phyloP scores from a whole-genome alignment of 2,329 filamentous ascomycete species.

The Penicillium sp. region DNA sequence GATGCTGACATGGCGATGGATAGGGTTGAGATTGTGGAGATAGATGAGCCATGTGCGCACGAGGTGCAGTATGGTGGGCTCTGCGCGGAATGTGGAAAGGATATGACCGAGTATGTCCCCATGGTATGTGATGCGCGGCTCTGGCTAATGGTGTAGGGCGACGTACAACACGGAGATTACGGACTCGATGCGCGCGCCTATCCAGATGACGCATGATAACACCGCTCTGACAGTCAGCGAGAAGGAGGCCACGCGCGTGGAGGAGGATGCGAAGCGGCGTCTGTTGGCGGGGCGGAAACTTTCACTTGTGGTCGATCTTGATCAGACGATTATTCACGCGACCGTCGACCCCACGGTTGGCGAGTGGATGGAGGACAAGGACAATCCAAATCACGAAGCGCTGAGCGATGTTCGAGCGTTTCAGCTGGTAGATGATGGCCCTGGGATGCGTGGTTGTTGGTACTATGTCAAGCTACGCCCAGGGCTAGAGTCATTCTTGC shows the following conservation, averaged over 20 bases:
- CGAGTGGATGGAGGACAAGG: constrained; percentile 89
- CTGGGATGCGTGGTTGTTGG: constrained; percentile 77
- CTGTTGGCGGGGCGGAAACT: constrained; percentile 82
- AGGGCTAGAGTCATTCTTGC: constrained; percentile 79
- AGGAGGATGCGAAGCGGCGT: constrained; percentile 84
- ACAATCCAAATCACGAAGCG: constrained; percentile 88
- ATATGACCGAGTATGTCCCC: constrained; percentile 78
- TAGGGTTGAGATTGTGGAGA: constrained; percentile 67
- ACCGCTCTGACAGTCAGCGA: constrained; percentile 83
- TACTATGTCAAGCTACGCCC: constrained; percentile 99
- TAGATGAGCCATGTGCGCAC: constrained; percentile 91
- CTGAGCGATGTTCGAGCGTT: constrained; percentile 89
- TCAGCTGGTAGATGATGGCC: constrained; percentile 84
- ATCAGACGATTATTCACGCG: constrained; percentile 98
- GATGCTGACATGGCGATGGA: constrained; percentile 31
- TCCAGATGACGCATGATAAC: constrained; percentile 95
- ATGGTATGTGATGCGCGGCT: neutral
- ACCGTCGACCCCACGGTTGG: constrained; percentile 95
- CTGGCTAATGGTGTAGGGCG: constrained; percentile 47
- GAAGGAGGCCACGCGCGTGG: constrained; percentile 77
- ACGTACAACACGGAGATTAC: constrained; percentile 80
- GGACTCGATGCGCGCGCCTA: constrained; percentile 84
- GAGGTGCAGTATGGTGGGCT: constrained; percentile 89
- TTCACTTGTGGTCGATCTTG: constrained; percentile 92
- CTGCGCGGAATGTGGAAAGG: constrained; percentile 90